These are phyloP conservation scores for Amphicarpaea edgeworthii DNA, from an alignment of 306 rosid genomes.

Conservation along the genomic window DNA sequence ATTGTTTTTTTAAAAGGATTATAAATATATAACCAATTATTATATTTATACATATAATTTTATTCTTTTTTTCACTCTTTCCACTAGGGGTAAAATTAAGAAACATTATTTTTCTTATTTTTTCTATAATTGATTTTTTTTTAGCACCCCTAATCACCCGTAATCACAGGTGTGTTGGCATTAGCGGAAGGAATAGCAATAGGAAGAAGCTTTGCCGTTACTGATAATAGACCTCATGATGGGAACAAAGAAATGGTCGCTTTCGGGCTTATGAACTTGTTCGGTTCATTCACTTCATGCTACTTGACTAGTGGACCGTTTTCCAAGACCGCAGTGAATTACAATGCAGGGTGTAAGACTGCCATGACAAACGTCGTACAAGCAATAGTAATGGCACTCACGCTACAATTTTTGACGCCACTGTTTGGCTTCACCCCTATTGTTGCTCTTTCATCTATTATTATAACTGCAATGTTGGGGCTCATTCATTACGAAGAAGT, in stretches of 20 bases:
- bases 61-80: no score
- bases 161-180: constrained; percentile 74
- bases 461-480: constrained; percentile 82
- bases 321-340: constrained; percentile 93
- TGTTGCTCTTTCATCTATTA: constrained; percentile 82
- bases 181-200: constrained; percentile 97
- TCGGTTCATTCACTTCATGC: constrained; percentile 88
- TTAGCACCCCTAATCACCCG: no score
- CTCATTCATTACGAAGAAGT: constrained; percentile 62
- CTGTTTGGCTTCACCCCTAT: constrained; percentile 83
- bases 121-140: no score
- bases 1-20: no score
- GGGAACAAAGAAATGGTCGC: constrained; percentile 96
- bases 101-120: no score
- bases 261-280: constrained; percentile 83
- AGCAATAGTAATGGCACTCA: constrained; percentile 62
- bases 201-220: constrained; percentile 84
- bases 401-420: constrained; percentile 77
- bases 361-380: constrained; percentile 72
- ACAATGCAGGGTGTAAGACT: constrained; percentile 77
- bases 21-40: no score
- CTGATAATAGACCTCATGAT: constrained; percentile 75
- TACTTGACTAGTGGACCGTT: constrained; percentile 96
- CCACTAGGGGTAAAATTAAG: no score
- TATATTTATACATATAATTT: no score